These are phyloP conservation scores for Thoreauomyces humboldtii DNA, from an alignment of 192 early-diverging fungal species.

Conservation along the genomic window DNA sequence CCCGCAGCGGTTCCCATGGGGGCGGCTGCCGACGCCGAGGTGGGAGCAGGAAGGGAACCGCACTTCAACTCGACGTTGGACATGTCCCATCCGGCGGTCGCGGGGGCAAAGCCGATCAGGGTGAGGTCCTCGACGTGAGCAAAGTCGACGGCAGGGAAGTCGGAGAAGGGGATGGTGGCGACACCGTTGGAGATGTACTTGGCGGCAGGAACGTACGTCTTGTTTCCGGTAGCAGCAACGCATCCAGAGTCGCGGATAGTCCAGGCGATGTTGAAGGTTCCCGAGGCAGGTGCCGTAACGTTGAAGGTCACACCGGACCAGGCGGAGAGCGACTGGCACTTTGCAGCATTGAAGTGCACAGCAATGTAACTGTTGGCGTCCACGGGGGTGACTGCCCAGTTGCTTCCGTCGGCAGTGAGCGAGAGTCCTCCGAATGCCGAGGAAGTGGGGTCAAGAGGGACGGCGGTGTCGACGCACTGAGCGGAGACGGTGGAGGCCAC, in stretches of 20 bases:
- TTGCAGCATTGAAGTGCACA: conserved; percentile 19
- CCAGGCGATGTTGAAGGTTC: conserved; percentile 22
- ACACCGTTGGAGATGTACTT: conserved; percentile 10
- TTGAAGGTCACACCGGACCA: conserved; percentile 17
- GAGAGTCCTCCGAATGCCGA: too few relatives aligned
- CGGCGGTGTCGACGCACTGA: too few relatives aligned
- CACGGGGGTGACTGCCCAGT: too few relatives aligned
- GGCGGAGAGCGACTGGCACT: conserved; percentile 15
- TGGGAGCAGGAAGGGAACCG: not conserved
- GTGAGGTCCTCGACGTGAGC: conserved; percentile 21
- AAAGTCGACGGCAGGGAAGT: conserved; percentile 8
- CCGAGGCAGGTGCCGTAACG: conserved; percentile 1
- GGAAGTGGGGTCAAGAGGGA: too few relatives aligned
- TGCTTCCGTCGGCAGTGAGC: too few relatives aligned
- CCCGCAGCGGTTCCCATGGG: not conserved
- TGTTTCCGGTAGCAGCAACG: not conserved
- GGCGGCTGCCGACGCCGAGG: not conserved
- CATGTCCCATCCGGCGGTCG: conserved; percentile 16
- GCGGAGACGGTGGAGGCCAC: too few relatives aligned
- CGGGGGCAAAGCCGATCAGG: conserved; percentile 15
- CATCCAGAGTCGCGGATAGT: conserved; percentile 14
- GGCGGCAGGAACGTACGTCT: conserved; percentile 1
- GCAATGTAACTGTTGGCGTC: conserved; percentile 18
- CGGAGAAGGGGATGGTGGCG: conserved; percentile 13
- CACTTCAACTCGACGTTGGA: conserved; percentile 15